Evolutionary conservation across 202 grass and related monocot species (phyloP).

Genomic region (Dendrocalamus latiflorus): DNA sequence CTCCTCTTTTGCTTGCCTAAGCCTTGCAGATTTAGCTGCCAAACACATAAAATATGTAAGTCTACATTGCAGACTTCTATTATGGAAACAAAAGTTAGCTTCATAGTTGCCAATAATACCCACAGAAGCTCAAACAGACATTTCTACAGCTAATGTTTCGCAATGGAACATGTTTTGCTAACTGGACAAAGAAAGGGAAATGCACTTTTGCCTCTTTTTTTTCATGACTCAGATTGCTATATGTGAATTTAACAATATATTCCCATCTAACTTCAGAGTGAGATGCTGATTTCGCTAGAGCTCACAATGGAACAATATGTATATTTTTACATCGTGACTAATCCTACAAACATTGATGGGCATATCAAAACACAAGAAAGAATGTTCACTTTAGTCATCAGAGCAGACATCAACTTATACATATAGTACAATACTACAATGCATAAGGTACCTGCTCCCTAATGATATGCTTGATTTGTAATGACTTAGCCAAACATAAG

Average conservation of each 20-base stretch:
- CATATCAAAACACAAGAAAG: neutral
- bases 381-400: conserved; percentile 5
- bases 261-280: neutral
- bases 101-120: neutral
- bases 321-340: neutral
- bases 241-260: neutral
- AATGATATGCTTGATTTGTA: neutral
- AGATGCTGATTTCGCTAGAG: neutral
- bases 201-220: neutral
- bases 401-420: neutral
- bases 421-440: neutral
- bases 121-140: neutral
- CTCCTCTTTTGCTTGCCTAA: conserved; percentile 89
- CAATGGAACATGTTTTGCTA: neutral
- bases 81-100: neutral
- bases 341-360: neutral
- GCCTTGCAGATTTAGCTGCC: conserved; percentile 66
- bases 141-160: neutral
- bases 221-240: neutral
- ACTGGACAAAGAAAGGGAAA: neutral
- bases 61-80: neutral
- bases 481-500: neutral
- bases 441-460: neutral
- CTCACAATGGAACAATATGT: neutral
- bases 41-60: conserved; percentile 20